Evolutionary conservation across 805 yeast genomes (phyloP), one percentile per base, ranked within the genome.

Genomic region (Candida vartiovaarae): DNA sequence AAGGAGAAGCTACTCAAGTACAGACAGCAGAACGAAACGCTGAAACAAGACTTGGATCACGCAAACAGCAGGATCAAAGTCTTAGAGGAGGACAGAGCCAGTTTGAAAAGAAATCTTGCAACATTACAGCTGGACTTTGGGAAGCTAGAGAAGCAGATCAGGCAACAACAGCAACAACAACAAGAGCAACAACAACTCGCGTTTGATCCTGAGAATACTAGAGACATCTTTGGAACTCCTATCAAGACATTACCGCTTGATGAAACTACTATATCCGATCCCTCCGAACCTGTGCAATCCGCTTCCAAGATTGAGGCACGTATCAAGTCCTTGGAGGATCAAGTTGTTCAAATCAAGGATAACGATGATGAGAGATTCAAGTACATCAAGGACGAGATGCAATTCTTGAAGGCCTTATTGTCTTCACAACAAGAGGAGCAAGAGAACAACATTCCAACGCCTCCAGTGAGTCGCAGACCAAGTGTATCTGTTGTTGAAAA

Each of bases 1-100:
- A 60, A 65, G 41, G 62, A 56, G 15, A 66, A 66, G 46, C 50
- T 65, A 41, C 42, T 62, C 38, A 65, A 66, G 45, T 66, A 66
- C 47, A 64, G 62, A 28, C 62, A 55, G 41, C 49, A 59, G 33
- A 62, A 61, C 47, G 61, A 59, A 25, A 40, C 43, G 9, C 43
- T 61, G 45, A 57, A 47, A 37, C 20, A 33, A 26, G 48, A 48
- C 11, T 28, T 52, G 32, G 39, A 46, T 1, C 42, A 43, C 10
- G n/a, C 46, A 3, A 43, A 46, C 7, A 42, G 44, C 23, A 46
- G 43, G 32, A 32, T 36, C 23, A 49, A 46, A 38, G 45, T 44
- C 7, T 32, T 49, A 11, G 46, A 47, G 26, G 33, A 37, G 32
- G 42, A 36, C 29, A 44, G 41, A n/a, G 45, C 51, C 30, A 43